Conservation (phyloP, 805 yeast genomes). For the Kodamaea kaohsiungensis region DNA sequence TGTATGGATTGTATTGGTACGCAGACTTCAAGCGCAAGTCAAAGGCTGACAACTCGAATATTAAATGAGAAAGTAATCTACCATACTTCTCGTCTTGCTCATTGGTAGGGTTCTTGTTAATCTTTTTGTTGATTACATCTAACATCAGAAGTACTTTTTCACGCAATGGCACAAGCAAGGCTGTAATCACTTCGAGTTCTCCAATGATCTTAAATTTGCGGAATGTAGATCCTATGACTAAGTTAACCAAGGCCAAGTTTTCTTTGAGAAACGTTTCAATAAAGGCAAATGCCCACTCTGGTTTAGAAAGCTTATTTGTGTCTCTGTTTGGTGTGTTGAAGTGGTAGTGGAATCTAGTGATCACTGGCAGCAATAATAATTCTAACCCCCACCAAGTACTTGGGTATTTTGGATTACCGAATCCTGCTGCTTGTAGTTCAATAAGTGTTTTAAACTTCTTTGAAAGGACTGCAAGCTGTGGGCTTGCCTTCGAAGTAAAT, state of each 20-base stretch:
- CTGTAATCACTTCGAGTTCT: slow-evolving; percentile 43
- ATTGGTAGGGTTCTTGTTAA: slow-evolving; percentile 19
- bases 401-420: slow-evolving; percentile 21
- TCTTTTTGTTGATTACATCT: slow-evolving; percentile 23
- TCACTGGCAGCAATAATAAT: slow-evolving; percentile 46
- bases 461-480: slow-evolving; percentile 1
- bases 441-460: not conserved
- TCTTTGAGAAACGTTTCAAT: slow-evolving; percentile 43
- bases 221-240: slow-evolving; percentile 39
- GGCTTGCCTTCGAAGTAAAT: slow-evolving; percentile 2
- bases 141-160: slow-evolving; percentile 39
- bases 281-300: slow-evolving; percentile 68
- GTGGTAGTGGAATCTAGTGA: slow-evolving; percentile 57
- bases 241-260: slow-evolving; percentile 41
- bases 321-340: slow-evolving; percentile 52
- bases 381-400: slow-evolving; percentile 53
- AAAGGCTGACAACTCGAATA: slow-evolving; percentile 57
- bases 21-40: slow-evolving; percentile 49
- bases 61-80: slow-evolving; percentile 55
- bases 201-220: slow-evolving; percentile 25
- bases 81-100: slow-evolving; percentile 38
- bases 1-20: slow-evolving; percentile 49
- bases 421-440: not conserved
- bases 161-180: slow-evolving; percentile 48
- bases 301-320: slow-evolving; percentile 65